Base-by-base conservation (phyloP, 441 rosid species). In the Codiaeum variegatum region DNA sequence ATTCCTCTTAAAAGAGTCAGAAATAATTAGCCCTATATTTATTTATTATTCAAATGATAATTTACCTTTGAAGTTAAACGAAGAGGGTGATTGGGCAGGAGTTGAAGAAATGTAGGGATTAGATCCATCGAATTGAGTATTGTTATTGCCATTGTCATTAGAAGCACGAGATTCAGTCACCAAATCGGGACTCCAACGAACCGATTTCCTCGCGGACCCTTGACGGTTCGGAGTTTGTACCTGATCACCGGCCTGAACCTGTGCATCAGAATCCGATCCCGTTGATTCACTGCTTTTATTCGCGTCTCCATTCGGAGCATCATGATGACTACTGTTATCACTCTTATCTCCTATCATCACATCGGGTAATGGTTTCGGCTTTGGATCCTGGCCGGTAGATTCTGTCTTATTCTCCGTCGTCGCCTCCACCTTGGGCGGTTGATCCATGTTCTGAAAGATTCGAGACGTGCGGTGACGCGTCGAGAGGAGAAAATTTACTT, bases 161-260 rank as follows among this genome's bases (percentile, higher is more conserved):
- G 76, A 36, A 51, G 77, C 49, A 11, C 76, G 87, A 36, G 96
- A 82, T 62, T 82, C 90, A 23, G 85, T 73, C 16, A 91, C 93
- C 88, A 91, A 83, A 51, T 86, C 92, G 69, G 97, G 88, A 78
- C 89, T 89, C 98, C 98, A 90, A 61, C 77, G 88, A 16, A 91
- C 95, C 73, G 91, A 83, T 76, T 92, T 92, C 84, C 79, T 88
- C 73, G 80, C 85, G 44, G 92, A 79, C 66, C 74, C 64, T 24
- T 73, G 55, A 10, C 83, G 83, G 69, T 59, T 66, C 19, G 78
- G 73, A 56, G 38, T 24, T 61, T 80, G 67, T 8, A 40, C 19
- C 67, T 64, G 63, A 34, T 77, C 80, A 26, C 24, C 69, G 40
- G 56, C 56, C 34, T 58, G 42, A 52, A 36, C 56, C 32, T n/a